Conservation (phyloP, 2,329 filamentous ascomycete genomes). For the Scedosporium minutisporum region DNA sequence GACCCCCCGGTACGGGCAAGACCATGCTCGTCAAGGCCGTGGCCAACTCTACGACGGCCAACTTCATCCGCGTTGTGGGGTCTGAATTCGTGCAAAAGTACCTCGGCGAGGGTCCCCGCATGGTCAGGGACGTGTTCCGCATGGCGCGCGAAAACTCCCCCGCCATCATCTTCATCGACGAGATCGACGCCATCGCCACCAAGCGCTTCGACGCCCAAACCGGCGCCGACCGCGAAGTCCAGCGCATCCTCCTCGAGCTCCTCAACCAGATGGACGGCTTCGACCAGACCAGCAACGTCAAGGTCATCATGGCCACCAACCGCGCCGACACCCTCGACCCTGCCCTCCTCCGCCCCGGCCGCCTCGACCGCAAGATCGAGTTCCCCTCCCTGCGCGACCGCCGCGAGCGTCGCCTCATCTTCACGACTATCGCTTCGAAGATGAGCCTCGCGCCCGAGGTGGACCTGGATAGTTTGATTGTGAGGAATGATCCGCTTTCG, state of each 20-base stretch:
- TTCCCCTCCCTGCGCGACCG: slow-evolving; percentile 93
- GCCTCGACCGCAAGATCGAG: slow-evolving; percentile 96
- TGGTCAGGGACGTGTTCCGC: slow-evolving; percentile 97
- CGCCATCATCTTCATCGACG: slow-evolving; percentile 98
- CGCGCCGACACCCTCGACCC: slow-evolving; percentile 95
- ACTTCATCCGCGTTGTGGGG: slow-evolving; percentile 95
- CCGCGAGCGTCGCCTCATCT: slow-evolving; percentile 90
- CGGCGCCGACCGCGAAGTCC: slow-evolving; percentile 93
- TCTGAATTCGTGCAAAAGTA: slow-evolving; percentile 99
- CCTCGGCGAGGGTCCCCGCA: slow-evolving; percentile 90
- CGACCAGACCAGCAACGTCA: slow-evolving; percentile 97
- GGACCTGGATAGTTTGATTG: slow-evolving; percentile 90
- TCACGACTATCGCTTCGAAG: slow-evolving; percentile 90
- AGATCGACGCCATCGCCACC: slow-evolving; percentile 97
- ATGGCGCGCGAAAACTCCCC: slow-evolving; percentile 99
- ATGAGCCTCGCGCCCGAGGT: slow-evolving; percentile 97
- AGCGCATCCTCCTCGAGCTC: slow-evolving; percentile 93
- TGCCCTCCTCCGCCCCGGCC: slow-evolving; percentile 84
- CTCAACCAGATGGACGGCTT: slow-evolving; percentile 99
- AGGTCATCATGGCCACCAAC: slow-evolving; percentile 99
- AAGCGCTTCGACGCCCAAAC: slow-evolving; percentile 99
- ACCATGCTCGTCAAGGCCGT: slow-evolving; percentile 98
- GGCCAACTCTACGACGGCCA: slow-evolving; percentile 94
- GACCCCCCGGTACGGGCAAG: slow-evolving; percentile 91
- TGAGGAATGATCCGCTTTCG: slow-evolving; percentile 89